Evolutionary conservation across 192 early-diverging fungal species (phyloP), one percentile per base, ranked within the genome.

Genomic region (Rhizophagus prolifer): DNA sequence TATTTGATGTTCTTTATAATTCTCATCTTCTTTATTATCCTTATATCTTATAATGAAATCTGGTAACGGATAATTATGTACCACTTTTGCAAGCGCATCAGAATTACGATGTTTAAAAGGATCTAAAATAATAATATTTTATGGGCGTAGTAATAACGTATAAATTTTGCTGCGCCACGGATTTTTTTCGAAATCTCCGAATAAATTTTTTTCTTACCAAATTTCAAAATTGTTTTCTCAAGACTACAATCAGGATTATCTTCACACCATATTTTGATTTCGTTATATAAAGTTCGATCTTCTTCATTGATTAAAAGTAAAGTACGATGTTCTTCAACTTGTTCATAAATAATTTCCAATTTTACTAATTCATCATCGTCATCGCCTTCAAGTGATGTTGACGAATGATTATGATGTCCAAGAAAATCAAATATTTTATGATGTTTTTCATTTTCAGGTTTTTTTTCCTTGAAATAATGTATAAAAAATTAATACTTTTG

Each of bases 31-130:
- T 31, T 82, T 79, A 10, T 81, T 60, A 62, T 79, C 80, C 5
- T 73, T 34, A 66, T 77, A 81, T 70, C 80, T 84, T 59, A 84
- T 69, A 72, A 84, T 76, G 70, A 84, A 82, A 34, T 84, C 83
- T 60, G 81, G 81, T 8, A 78, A 79, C 21, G 78, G 81, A 21
- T 79, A 80, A 36, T 75, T 76, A 50, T 79, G 79, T 21, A 84
- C 64, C 36, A 84, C 78, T 59, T 82, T 82, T 28, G 83, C 83
- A 38, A 84, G 50, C 3, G 83, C 83, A 79, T 84, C 83, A 14
- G 25, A 63, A 36, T 46, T 34, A 31, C 14, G 26, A 67, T 28
- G 9, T 23, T 44, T 61, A 14, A 30, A 1, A 47, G 23, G 13
- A 44, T n/a, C 19, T 26, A 58, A 68, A 50, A 50, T 14, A n/a